phyloP scores from a whole-genome alignment of 345 rosid genomes.

The Eucalyptus pauciflora region DNA sequence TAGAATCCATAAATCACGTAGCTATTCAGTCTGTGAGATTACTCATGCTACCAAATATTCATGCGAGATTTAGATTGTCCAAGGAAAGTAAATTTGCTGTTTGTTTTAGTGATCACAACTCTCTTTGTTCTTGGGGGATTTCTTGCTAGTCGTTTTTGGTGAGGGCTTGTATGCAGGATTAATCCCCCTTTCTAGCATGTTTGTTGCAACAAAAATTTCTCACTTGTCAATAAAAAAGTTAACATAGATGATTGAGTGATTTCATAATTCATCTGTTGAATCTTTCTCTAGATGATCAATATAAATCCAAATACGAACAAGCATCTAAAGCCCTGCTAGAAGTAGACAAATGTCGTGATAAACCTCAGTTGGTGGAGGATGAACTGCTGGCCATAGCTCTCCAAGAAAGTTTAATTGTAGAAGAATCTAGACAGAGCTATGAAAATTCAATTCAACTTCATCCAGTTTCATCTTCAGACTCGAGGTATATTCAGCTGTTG shows the following conservation, averaged over 20 bases:
- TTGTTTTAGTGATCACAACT: neutral
- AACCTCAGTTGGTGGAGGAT: constrained; percentile 34
- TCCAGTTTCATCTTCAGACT: constrained; percentile 23
- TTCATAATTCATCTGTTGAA: neutral
- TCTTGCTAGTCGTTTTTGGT: neutral
- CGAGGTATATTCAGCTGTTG: constrained; percentile 35
- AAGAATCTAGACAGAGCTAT: constrained; percentile 11
- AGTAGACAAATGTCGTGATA: neutral
- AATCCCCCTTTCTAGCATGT: neutral
- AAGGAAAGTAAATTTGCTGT: neutral
- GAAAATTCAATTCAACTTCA: neutral
- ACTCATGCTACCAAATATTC: neutral
- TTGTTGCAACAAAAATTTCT: neutral
- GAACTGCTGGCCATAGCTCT: constrained; percentile 74
- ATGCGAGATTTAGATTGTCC: neutral
- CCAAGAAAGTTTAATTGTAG: constrained; percentile 53
- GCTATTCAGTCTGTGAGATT: neutral
- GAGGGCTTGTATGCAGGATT: neutral
- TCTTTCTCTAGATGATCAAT: neutral
- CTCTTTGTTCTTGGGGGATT: neutral
- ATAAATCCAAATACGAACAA: neutral
- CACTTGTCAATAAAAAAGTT: neutral
- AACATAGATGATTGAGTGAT: neutral
- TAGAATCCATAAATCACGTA: neutral
- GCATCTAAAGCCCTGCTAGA: neutral